A percentile compares a stretch with the other conserved stretches of the same genome.
These are phyloP conservation scores for Mycena sanguinolenta DNA, from an alignment of 768 basidiomycete species.

Conservation along the genomic window DNA sequence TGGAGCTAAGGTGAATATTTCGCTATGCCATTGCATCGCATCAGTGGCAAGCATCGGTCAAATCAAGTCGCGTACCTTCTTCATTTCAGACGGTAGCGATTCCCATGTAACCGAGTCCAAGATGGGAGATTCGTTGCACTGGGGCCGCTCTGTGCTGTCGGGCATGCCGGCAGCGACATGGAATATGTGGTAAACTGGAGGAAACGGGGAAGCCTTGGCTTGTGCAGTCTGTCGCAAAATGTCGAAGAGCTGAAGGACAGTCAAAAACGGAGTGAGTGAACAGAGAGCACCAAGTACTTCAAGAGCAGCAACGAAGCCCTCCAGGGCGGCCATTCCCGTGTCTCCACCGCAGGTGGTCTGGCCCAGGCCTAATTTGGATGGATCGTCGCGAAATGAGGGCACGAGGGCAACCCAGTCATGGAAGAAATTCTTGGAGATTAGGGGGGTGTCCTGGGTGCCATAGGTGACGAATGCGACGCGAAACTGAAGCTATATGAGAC, in stretches of 20 bases:
- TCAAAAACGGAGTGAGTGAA: background rate
- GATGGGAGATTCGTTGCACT: slow-evolving; percentile 62
- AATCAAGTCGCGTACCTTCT: slow-evolving; percentile 60
- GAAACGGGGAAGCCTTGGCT: slow-evolving; percentile 37
- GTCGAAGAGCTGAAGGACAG: slow-evolving; percentile 53
- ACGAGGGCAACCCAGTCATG: slow-evolving; percentile 53
- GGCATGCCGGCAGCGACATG: slow-evolving; percentile 73
- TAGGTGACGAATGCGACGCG: slow-evolving; percentile 73
- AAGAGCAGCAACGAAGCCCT: slow-evolving; percentile 77
- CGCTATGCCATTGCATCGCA: slow-evolving; percentile 58
- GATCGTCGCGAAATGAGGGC: slow-evolving; percentile 61
- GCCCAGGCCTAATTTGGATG: slow-evolving; percentile 67
- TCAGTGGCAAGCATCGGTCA: background rate
- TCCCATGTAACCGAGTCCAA: slow-evolving; percentile 73
- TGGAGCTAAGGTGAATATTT: slow-evolving; percentile 68
- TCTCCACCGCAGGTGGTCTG: slow-evolving; percentile 61
- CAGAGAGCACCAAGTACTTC: slow-evolving; percentile 59
- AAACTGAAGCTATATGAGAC: slow-evolving; percentile 38
- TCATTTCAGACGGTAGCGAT: slow-evolving; percentile 69
- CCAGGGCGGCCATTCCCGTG: slow-evolving; percentile 75
- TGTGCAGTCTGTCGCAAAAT: slow-evolving; percentile 46
- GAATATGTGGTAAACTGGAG: slow-evolving; percentile 61
- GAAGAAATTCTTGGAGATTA: slow-evolving; percentile 73
- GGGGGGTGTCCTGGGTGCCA: slow-evolving; percentile 69
- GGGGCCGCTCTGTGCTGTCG: slow-evolving; percentile 66